These are phyloP conservation scores for Lindgomyces ingoldianus DNA, from an alignment of 495 filamentous ascomycete species.

Conservation along the genomic window DNA sequence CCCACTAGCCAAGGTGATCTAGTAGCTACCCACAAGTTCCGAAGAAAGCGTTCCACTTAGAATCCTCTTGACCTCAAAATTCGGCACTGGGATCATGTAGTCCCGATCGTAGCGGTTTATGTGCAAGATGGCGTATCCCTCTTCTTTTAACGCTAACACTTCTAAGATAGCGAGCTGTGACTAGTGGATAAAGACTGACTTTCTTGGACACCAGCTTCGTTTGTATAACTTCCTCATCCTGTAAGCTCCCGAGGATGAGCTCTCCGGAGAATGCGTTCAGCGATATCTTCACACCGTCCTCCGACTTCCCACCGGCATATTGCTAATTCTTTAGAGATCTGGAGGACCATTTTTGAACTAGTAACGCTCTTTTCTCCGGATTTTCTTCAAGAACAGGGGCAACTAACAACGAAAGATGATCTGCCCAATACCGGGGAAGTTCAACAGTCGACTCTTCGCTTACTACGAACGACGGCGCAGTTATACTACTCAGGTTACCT, in stretches of 20 bases:
- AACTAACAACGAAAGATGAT: conserved; percentile 38
- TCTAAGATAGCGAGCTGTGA: conserved; percentile 43
- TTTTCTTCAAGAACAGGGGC: conserved; percentile 32
- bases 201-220: background rate
- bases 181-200: conserved; percentile 34
- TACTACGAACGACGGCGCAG: conserved; percentile 41
- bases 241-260: conserved; percentile 35
- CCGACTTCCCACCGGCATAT: conserved; percentile 36
- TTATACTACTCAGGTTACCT: conserved; percentile 38
- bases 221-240: conserved; percentile 12
- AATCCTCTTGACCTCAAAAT: conserved; percentile 50
- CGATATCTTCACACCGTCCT: conserved; percentile 41
- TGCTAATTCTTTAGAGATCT: conserved; percentile 36
- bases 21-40: conserved; percentile 15
- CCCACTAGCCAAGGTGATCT: conserved; percentile 5
- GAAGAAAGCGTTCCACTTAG: conserved; percentile 44
- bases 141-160: conserved; percentile 42
- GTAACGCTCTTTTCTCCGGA: conserved; percentile 32
- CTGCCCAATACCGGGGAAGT: conserved; percentile 40
- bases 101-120: conserved; percentile 54
- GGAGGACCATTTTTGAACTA: conserved; percentile 42
- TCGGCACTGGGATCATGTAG: conserved; percentile 52
- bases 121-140: conserved; percentile 44
- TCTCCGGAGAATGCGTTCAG: conserved; percentile 44
- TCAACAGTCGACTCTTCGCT: conserved; percentile 37